phyloP scores from a whole-genome alignment of 73 alveolate genomes.

The Effrenium voratum region DNA sequence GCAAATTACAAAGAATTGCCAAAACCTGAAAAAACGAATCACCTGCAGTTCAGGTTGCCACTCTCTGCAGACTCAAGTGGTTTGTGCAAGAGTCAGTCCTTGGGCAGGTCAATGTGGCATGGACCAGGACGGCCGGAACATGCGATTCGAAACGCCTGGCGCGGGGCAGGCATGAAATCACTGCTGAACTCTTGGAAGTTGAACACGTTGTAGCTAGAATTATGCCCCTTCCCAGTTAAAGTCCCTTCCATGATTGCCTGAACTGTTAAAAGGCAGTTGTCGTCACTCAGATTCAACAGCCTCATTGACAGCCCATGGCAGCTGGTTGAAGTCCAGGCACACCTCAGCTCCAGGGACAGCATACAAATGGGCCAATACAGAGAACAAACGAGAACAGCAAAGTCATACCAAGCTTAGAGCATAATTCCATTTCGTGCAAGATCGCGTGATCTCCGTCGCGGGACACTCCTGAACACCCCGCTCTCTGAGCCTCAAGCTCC shows the following conservation, averaged over 20 bases:
- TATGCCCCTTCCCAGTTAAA: background rate
- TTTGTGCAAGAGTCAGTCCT: no score
- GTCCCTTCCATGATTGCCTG: background rate
- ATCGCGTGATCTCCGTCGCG: conserved; percentile 82
- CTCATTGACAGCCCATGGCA: conserved; percentile 88
- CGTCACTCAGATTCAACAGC: background rate
- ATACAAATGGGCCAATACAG: background rate
- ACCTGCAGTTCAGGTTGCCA: no score
- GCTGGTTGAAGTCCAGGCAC: conserved; percentile 76
- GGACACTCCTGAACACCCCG: conserved; percentile 68
- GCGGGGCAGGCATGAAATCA: background rate
- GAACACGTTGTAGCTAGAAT: background rate
- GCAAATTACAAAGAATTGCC: background rate
- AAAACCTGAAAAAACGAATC: no score
- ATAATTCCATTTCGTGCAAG: conserved; percentile 94
- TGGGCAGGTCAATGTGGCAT: conserved; percentile 90
- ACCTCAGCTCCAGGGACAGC: background rate
- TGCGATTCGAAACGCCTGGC: conserved; percentile 87
- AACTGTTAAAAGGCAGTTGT: background rate
- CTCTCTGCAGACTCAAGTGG: no score
- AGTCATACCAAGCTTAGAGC: background rate
- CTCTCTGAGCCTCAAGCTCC: no score
- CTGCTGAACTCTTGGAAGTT: background rate
- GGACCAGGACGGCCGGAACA: conserved; percentile 93
- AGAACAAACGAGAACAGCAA: background rate